Evolutionary conservation across 106 monocot species (phyloP).

Genomic region (Chionographis japonica): DNA sequence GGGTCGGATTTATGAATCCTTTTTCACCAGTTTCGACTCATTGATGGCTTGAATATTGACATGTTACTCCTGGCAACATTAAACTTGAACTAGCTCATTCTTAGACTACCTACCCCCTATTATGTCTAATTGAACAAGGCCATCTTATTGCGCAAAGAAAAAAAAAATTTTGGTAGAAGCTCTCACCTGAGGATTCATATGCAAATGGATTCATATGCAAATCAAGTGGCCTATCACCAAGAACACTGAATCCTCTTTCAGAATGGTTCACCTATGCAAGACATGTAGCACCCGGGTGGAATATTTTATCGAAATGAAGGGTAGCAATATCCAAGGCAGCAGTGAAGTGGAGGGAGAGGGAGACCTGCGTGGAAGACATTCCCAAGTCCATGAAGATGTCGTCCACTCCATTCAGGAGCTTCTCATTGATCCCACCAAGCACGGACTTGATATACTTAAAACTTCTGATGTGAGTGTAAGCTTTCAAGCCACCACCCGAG

Average conservation of each 20-base stretch:
- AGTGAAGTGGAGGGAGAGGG: background rate
- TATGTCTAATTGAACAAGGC: no score
- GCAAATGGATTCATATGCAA: slow-evolving; percentile 99
- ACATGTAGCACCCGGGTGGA: no score
- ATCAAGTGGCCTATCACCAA: slow-evolving; percentile 79
- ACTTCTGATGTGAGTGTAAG: slow-evolving; percentile 52
- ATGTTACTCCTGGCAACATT: no score
- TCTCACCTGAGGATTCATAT: no score
- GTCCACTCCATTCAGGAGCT: slow-evolving; percentile 28
- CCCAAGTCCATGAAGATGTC: slow-evolving; percentile 94
- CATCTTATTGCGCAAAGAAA: no score
- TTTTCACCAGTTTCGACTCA: no score
- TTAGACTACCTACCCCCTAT: no score
- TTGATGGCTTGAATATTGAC: no score
- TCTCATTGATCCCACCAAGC: slow-evolving; percentile 31
- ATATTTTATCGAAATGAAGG: no score
- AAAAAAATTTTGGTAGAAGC: no score
- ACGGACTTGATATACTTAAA: slow-evolving; percentile 82
- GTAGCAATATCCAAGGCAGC: background rate
- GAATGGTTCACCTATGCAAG: slow-evolving; percentile 49
- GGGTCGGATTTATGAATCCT: no score
- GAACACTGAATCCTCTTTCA: slow-evolving; percentile 80
- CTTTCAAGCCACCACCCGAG: slow-evolving; percentile 33
- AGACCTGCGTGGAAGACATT: slow-evolving; percentile 97
- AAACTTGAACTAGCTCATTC: no score